These are phyloP conservation scores for Amanita jacksonii DNA, from an alignment of 768 basidiomycete species.

Conservation along the genomic window DNA sequence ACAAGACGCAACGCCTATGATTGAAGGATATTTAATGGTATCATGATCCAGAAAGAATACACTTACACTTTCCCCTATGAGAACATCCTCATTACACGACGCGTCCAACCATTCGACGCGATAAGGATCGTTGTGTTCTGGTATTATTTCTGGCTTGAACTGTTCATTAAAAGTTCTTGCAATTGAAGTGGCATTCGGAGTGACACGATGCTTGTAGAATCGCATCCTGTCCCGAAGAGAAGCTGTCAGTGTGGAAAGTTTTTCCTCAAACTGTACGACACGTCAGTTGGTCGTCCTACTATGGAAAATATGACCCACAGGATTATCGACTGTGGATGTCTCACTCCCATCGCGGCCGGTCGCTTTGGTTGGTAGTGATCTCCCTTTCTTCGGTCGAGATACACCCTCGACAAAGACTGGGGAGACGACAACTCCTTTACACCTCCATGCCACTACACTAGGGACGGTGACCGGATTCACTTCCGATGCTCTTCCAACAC, in stretches of 20 bases:
- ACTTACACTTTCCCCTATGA: constrained; percentile 64
- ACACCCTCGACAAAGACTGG: constrained; percentile 41
- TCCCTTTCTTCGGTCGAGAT: constrained; percentile 39
- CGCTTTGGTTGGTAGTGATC: constrained; percentile 14
- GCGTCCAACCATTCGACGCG: constrained; percentile 76
- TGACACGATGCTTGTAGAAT: constrained; percentile 76
- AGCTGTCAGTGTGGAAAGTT: constrained; percentile 59
- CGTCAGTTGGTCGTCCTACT: neutral
- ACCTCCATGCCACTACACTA: constrained; percentile 65
- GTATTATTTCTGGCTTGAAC: constrained; percentile 79
- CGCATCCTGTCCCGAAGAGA: constrained; percentile 78
- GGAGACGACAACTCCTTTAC: constrained; percentile 32
- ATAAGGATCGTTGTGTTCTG: constrained; percentile 76
- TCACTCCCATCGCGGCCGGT: constrained; percentile 42
- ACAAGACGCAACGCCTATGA: constrained; percentile 59
- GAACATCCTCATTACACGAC: constrained; percentile 35
- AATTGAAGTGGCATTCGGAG: constrained; percentile 57
- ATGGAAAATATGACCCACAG: constrained; percentile 32
- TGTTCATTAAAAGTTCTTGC: constrained; percentile 75
- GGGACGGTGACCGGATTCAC: constrained; percentile 61
- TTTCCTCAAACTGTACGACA: constrained; percentile 54
- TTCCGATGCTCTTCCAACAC: constrained; percentile 71
- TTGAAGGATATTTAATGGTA: constrained; percentile 2
- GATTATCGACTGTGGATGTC: constrained; percentile 40
- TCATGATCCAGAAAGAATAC: constrained; percentile 4